Evolutionary conservation across 2,329 filamentous ascomycete species (phyloP).

Genomic region (Fusarium paranaense): DNA sequence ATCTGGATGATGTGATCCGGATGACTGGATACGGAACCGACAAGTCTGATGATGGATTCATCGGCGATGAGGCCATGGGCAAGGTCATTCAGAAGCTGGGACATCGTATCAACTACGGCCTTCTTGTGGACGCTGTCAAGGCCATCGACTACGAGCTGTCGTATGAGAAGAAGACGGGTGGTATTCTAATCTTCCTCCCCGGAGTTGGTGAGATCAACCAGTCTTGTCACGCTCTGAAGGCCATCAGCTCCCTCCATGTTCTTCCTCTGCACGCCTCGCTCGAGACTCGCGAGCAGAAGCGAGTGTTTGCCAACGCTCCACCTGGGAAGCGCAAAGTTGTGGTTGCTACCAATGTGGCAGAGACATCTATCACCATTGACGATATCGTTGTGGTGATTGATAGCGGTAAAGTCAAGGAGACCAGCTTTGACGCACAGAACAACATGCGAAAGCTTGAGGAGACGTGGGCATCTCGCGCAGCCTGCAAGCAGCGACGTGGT

Average conservation of each 20-base stretch:
- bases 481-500: slow-evolving; percentile 93
- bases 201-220: slow-evolving; percentile 92
- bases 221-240: slow-evolving; percentile 78
- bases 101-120: slow-evolving; percentile 89
- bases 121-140: slow-evolving; percentile 83
- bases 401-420: slow-evolving; percentile 95
- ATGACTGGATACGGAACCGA: slow-evolving; percentile 78
- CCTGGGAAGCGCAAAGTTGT: slow-evolving; percentile 89
- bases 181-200: slow-evolving; percentile 94
- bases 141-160: slow-evolving; percentile 83
- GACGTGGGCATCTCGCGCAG: slow-evolving; percentile 93
- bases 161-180: slow-evolving; percentile 74
- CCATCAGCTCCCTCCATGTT: slow-evolving; percentile 74
- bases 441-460: slow-evolving; percentile 96
- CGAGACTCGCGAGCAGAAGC: slow-evolving; percentile 86
- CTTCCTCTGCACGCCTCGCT: slow-evolving; percentile 93
- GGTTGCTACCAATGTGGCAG: slow-evolving; percentile 95
- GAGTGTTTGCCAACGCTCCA: slow-evolving; percentile 83
- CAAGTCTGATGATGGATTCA: slow-evolving; percentile 58
- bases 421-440: slow-evolving; percentile 88
- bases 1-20: slow-evolving; percentile 88
- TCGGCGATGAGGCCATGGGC: slow-evolving; percentile 69
- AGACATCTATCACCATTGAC: slow-evolving; percentile 98
- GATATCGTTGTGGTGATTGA: slow-evolving; percentile 97
- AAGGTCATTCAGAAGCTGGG: slow-evolving; percentile 79